phyloP scores from a whole-genome alignment of 2,329 filamentous ascomycete species.

The Celoporthe dispersa region DNA sequence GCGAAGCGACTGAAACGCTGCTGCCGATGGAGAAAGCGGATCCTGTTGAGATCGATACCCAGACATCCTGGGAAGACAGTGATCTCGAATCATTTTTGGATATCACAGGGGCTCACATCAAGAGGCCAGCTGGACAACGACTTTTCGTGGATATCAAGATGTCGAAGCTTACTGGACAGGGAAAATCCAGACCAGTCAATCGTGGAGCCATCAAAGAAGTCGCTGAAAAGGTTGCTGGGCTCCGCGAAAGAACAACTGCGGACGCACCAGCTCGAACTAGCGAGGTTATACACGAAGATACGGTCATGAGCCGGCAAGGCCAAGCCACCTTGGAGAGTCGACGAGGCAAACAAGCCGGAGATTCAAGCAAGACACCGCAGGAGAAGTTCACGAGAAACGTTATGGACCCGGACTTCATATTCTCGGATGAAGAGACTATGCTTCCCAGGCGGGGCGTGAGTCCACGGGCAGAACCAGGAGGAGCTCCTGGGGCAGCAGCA shows the following conservation, averaged over 20 bases:
- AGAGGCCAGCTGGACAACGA: slow-evolving; percentile 8
- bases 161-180: neutral
- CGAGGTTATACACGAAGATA: neutral
- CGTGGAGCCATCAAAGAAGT: neutral
- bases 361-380: neutral
- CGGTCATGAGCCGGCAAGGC: neutral
- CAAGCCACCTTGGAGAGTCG: neutral
- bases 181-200: neutral
- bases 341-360: too few species aligned
- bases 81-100: slow-evolving; percentile 20
- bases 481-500: neutral
- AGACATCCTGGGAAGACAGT: neutral
- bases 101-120: slow-evolving; percentile 8
- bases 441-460: slow-evolving; percentile 28
- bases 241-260: neutral
- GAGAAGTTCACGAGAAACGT: slow-evolving; percentile 28
- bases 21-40: neutral
- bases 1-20: neutral
- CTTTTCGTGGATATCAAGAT: slow-evolving; percentile 24
- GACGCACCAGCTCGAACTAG: neutral
- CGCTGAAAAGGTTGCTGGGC: neutral
- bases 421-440: slow-evolving; percentile 44
- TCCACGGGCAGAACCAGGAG: neutral
- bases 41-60: too few species aligned
- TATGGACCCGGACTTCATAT: slow-evolving; percentile 37